These are phyloP conservation scores for Pythium dissimile DNA, from an alignment of 352 stramenopile species.

Conservation along the genomic window DNA sequence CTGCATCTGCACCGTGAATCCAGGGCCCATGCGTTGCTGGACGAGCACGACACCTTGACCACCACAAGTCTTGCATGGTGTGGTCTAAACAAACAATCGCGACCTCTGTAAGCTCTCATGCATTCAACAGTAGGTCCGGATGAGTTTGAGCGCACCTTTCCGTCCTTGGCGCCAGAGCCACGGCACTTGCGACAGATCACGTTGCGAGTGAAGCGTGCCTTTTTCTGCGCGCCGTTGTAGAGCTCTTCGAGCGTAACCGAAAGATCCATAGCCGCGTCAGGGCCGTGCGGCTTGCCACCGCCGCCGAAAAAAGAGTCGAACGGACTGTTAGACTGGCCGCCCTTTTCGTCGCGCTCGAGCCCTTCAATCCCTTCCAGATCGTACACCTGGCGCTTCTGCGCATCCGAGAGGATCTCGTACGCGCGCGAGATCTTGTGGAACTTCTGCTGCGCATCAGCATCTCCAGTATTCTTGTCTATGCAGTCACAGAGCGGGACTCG, in stretches of 20 bases:
- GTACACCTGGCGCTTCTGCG: conserved; percentile 89
- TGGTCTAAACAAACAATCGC: conserved; percentile 29
- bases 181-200: conserved; percentile 85
- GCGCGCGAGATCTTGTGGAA: conserved; percentile 90
- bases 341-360: conserved; percentile 70
- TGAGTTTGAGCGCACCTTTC: conserved; percentile 35
- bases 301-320: conserved; percentile 85
- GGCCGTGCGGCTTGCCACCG: conserved; percentile 61
- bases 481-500: neutral
- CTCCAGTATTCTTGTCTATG: conserved; percentile 81
- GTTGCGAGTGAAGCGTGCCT: conserved; percentile 63
- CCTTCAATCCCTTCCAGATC: conserved; percentile 91
- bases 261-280: conserved; percentile 73
- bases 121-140: neutral
- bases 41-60: conserved; percentile 74
- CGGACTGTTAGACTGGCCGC: conserved; percentile 42
- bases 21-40: conserved; percentile 77
- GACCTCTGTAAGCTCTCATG: neutral
- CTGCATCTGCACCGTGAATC: conserved; percentile 90
- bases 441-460: conserved; percentile 74
- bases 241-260: conserved; percentile 81
- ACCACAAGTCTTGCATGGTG: conserved; percentile 66
- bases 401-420: conserved; percentile 91
- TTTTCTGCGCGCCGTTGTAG: conserved; percentile 80
- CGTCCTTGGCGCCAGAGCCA: conserved; percentile 77